Percentiles rank a stretch among this genome's conserved stretches.
Conservation (phyloP, 176 grass and related monocot genomes). For the Saccharum officinarum region DNA sequence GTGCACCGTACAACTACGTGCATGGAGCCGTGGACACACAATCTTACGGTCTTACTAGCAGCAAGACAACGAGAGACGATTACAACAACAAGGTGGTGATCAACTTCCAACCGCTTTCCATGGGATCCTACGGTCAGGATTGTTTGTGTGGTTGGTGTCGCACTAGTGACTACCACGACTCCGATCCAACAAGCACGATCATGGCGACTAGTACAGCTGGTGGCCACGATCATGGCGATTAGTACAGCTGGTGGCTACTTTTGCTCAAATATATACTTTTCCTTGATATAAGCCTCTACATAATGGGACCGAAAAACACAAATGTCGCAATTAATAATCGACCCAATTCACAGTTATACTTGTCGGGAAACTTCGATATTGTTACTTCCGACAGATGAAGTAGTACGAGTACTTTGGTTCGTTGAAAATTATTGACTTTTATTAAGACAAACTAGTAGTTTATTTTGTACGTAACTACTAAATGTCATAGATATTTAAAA, state of each 20-base stretch:
- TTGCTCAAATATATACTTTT: not conserved
- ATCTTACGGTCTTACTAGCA: not conserved
- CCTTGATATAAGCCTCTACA: not conserved
- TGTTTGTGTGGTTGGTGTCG: not conserved
- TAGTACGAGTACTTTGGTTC: too few species aligned
- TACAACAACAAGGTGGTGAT: not conserved
- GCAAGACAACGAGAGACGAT: not conserved
- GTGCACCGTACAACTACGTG: not conserved
- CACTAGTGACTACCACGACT: not conserved
- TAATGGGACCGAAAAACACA: not conserved
- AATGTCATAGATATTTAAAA: too few species aligned
- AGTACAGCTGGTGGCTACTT: not conserved
- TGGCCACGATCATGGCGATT: not conserved
- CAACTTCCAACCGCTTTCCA: not conserved
- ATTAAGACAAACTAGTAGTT: too few species aligned
- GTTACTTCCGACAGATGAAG: too few species aligned
- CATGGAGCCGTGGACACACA: not conserved
- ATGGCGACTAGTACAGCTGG: not conserved
- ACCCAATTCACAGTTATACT: not conserved
- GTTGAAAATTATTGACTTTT: too few species aligned
- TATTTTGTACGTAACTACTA: too few species aligned
- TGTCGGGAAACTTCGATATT: too few species aligned
- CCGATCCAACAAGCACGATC: not conserved
- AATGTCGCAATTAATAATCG: not conserved
- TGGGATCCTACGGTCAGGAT: not conserved